Base-by-base conservation (phyloP, 768 basidiomycete species). In the Lentinula edodes region DNA sequence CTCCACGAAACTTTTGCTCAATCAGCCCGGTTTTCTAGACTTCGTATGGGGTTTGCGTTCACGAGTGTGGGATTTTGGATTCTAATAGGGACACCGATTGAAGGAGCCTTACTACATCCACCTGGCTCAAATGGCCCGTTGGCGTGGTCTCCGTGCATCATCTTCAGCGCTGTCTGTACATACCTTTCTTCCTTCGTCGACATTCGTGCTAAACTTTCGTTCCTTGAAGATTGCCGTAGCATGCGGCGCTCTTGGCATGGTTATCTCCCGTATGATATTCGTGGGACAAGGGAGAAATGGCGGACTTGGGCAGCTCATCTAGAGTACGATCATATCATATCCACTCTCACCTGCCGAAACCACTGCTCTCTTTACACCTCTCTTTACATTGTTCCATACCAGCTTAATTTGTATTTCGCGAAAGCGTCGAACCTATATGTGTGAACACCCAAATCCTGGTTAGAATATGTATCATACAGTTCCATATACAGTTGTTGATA, bases 51-150 rank as follows among this genome's bases (percentile, higher is more conserved):
- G 42, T 39, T 60, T 28, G 45, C 55, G 12, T 62, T 41, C 51
- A 45, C 41, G 36, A 46, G 46, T 15, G 43, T 56, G n/a, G 61
- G 45, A n/a, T 36, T 39, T 15, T 34, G n/a, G 43, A 28, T 43
- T 12, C 48, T 62, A 0, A 56, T 58, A 3, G 66, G 67, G 5
- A 51, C 61, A 23, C 67, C 67, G 15, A 68, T 68, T 51, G 63
- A 64, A 52, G 67, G 66, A 20, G 67, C 55, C 13, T 56, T 56
- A 18, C 23, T 66, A 6, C 46, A 56, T 32, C 20, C 23, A 2
- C 28, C 55, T 34, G 39, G 41, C 18, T 28, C 55, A 18, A 16
- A 43, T 28, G 55, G 28, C 20, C 28, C 41, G 9, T 42, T 56
- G 13, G 9, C 43, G 23, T 56, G 55, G 55, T 41, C 23, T 41